Base-by-base conservation (phyloP, 2,329 filamentous ascomycete genomes). In the Pseudogymnoascus sp. region DNA sequence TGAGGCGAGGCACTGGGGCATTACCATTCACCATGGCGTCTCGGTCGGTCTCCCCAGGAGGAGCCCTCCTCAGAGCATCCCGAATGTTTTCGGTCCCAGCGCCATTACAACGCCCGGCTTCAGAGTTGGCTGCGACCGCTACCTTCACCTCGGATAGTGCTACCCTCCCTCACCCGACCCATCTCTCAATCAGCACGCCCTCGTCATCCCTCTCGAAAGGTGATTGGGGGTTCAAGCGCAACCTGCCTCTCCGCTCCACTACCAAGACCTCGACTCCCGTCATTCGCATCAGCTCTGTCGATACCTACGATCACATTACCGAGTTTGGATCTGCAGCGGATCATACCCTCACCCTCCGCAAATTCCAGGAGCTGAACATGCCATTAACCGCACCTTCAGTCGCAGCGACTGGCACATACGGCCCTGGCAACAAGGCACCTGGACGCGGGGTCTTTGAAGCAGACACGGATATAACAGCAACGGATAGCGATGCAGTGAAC, bases 171-270 rank as follows among this genome's bases (percentile, higher is more conserved):
- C 89, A 88, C 74, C 93, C 93, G n/a, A 91, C 86, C 59, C 83
- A 89, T 72, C 89, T 94, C 71, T 84, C 91, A 64, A 88, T 97
- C 70, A 86, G 87, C 12, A 92, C 91, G 0, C 87, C 91, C 5
- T 77, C 81, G 47, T 81, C 85, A 16, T 92, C 91, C 6, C 81
- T 90, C 22, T 77, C 80, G 39, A 84, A 84, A 70, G 93, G 93
- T 35, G 93, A 97, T 70, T 97, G 93, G 92, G 93, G 93, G 12
- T 78, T 97, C 68, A 97, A 97, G 77, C 81, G 93, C 61, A 81
- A 91, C 1, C 78, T 97, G 5, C 93, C 93, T 1, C 76, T 87
- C 7, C 87, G 87, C 72, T 86, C 88, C 2, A 92, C 90, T 4
- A 83, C 85, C 18, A 83, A 84, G 60, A 85, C 85, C 6, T 84